Evolutionary conservation across 352 stramenopile genomes (phyloP).

Genomic region (Globisporangium solare): DNA sequence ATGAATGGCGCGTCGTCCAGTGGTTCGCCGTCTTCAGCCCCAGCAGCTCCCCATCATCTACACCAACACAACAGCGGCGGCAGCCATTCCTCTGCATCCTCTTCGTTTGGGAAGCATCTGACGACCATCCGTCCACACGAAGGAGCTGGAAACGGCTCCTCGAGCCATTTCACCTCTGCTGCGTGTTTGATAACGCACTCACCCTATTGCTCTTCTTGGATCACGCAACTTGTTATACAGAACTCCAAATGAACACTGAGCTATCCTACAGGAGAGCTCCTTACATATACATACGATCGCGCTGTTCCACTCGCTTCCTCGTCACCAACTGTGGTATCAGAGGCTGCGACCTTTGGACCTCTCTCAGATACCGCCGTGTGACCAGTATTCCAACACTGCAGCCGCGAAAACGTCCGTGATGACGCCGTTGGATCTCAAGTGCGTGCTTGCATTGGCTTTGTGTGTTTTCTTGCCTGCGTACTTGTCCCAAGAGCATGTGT

Average conservation of each 20-base stretch:
- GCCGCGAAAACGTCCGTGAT: constrained; percentile 5
- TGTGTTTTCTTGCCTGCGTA: not conserved
- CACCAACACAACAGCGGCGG: not conserved
- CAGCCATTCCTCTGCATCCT: constrained; percentile 6
- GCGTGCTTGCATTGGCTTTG: not conserved
- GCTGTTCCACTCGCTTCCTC: too few species aligned
- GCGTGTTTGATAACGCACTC: too few species aligned
- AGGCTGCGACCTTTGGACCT: too few species aligned
- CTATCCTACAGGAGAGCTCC: too few species aligned
- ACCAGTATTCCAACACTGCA: too few species aligned
- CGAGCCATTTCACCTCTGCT: constrained; percentile 1
- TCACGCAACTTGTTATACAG: too few species aligned
- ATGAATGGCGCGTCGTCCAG: not conserved
- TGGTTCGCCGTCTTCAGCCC: not conserved
- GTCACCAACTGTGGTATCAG: too few species aligned
- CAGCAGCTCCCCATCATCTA: not conserved
- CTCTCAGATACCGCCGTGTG: too few species aligned
- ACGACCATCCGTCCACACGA: constrained; percentile 56
- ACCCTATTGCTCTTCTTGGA: too few species aligned
- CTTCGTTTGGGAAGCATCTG: constrained; percentile 20
- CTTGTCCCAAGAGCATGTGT: too few species aligned
- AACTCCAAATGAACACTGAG: too few species aligned
- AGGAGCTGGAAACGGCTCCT: not conserved
- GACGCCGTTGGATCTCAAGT: constrained; percentile 73
- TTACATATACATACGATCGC: too few species aligned